Conservation (phyloP, 2,329 filamentous ascomycete species). For the Escovopsis weberi region DNA sequence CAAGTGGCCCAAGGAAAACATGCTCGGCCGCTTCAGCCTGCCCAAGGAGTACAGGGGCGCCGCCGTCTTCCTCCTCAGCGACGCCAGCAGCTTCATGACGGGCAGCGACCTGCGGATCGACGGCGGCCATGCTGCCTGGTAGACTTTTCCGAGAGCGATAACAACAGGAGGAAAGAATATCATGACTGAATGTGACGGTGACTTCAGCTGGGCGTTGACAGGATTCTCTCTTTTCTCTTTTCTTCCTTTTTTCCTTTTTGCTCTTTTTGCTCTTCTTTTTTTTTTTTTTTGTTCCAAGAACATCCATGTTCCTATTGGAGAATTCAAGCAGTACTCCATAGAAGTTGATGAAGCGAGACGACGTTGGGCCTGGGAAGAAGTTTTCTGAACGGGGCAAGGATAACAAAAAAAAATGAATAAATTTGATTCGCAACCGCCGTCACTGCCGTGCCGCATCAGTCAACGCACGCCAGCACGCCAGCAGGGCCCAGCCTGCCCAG, state of each 20-base stretch:
- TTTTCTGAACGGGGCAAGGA: no score
- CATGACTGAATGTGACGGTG: no score
- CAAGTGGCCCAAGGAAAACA: conserved; percentile 73
- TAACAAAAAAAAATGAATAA: not conserved
- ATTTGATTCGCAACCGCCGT: not conserved
- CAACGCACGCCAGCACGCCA: conserved; percentile 25
- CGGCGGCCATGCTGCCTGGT: conserved; percentile 53
- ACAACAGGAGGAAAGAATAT: not conserved
- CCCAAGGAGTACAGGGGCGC: conserved; percentile 60
- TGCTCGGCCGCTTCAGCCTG: conserved; percentile 56
- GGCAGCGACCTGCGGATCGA: conserved; percentile 57
- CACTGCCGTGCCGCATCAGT: conserved; percentile 4
- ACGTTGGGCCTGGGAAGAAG: no score
- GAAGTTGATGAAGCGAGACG: no score
- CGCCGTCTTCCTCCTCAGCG: conserved; percentile 57
- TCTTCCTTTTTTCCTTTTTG: no score
- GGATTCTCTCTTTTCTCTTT: no score
- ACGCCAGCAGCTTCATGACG: conserved; percentile 62
- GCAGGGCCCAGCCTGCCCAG: conserved; percentile 28
- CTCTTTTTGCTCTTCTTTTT: no score
- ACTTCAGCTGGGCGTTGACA: no score
- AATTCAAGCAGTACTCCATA: no score
- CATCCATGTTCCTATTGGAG: no score
- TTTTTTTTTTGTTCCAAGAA: no score
- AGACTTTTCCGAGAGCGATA: conserved; percentile 6